Evolutionary conservation across 129 eudicot genomes (phyloP).

Genomic region (Chrysanthemum makinoi): DNA sequence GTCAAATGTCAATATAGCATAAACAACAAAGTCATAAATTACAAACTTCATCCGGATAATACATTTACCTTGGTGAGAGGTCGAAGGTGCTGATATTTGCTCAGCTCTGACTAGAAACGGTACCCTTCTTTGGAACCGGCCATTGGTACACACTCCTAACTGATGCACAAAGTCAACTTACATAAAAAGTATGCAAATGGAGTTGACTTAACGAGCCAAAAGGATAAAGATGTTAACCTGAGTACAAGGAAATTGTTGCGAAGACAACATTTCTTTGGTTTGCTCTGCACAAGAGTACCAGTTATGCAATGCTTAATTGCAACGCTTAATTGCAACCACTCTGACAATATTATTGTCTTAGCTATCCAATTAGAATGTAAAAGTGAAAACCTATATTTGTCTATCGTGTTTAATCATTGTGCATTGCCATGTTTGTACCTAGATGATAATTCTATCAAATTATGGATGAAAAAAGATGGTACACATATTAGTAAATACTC

Average conservation of each 20-base stretch:
- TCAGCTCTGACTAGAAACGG: conserved; percentile 56
- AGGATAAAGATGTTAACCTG: conserved; percentile 38
- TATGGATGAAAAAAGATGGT: too few species aligned
- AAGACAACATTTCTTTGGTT: conserved; percentile 44
- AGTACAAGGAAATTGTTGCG: conserved; percentile 56
- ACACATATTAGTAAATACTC: too few species aligned
- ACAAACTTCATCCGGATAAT: conserved; percentile 1
- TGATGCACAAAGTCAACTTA: conserved; percentile 37
- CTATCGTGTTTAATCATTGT: neutral
- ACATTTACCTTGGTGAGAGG: conserved; percentile 43
- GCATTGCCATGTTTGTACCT: neutral
- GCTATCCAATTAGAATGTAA: conserved; percentile 11
- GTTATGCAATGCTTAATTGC: conserved; percentile 22
- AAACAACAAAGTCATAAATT: conserved; percentile 13
- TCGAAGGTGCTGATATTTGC: conserved; percentile 49
- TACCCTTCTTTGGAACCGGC: conserved; percentile 36
- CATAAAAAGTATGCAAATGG: conserved; percentile 18
- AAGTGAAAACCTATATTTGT: neutral
- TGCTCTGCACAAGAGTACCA: conserved; percentile 23
- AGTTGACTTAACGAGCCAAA: conserved; percentile 12
- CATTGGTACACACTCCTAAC: conserved; percentile 51
- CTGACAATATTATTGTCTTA: conserved; percentile 15
- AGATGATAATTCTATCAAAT: too few species aligned
- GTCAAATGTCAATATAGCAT: neutral
- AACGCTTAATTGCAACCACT: conserved; percentile 26